Base-by-base conservation (phyloP, 2,329 filamentous ascomycete genomes). In the Fusarium lyarnte region DNA sequence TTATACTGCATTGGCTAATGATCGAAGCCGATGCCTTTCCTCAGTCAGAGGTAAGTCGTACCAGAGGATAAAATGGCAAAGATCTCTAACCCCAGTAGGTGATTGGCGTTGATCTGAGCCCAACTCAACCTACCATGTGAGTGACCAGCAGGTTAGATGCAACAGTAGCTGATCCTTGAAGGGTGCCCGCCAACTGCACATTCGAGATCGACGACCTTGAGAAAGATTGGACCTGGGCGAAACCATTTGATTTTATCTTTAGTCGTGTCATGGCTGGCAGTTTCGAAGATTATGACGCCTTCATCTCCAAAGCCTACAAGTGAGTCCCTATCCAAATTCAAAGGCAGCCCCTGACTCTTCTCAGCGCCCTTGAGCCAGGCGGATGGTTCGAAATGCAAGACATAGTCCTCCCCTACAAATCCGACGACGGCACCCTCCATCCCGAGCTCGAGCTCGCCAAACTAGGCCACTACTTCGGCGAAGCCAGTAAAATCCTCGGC, bases 191-290 rank as follows among this genome's bases (percentile, higher is more conserved):
- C 1, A 72, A 70, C 36, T 69, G 66, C 11, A 36, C 41, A 0
- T 66, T 69, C 8, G 66, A 69, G 17, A 41, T 67, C 1, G 63
- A 66, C 2, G 63, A 66, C 23, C 29, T 69, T 1, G 66, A 69
- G 19, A 67, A 69, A 6, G 63, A 55, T 6, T 69, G 66, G 66
- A 69, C 55, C 2, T 69, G 54, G 62, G 23, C 42, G 9, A 52
- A 27, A 7, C 53, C 53, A 5, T 55, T 55, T 2, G 53, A 55
- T 5, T 55, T 55, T 9, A 23, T 55, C 11, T 55, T 55, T n/a
- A 55, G 36, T 2, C 53, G 53, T 8, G 38, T 42, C 11, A 55
- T 55, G 53, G 38, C 29, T 23, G 53, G 53, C 6, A 55, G 53
- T 19, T 55, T 55, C 17, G 38, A 55, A 35, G 53, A 55, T 13